phyloP scores from a whole-genome alignment of 192 early-diverging fungal genomes.

The Podochytrium sp. region DNA sequence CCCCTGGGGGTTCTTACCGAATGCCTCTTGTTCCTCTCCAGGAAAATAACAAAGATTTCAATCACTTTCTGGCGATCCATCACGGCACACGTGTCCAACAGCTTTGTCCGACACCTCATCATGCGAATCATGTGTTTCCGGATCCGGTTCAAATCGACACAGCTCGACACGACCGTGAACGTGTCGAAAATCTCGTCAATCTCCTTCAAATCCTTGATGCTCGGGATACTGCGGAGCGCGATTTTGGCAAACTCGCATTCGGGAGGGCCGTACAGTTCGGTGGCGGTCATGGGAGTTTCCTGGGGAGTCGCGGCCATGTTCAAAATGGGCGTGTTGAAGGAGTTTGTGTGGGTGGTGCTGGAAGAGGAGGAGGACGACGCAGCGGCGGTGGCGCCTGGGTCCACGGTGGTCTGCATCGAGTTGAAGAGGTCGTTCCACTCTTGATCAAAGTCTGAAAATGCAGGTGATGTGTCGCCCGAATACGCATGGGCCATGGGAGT shows the following conservation, averaged over 20 bases:
- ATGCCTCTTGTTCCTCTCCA: constrained; percentile 1
- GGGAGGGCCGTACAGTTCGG: constrained; percentile 12
- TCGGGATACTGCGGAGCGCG: neutral
- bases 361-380: neutral
- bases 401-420: neutral
- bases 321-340: no score
- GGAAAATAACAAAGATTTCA: constrained; percentile 4
- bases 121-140: neutral
- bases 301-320: neutral
- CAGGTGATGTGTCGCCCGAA: neutral
- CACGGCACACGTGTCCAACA: neutral
- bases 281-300: neutral
- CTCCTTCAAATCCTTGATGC: neutral
- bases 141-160: neutral
- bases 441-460: neutral
- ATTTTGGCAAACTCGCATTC: neutral
- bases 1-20: no score
- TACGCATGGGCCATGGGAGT: neutral
- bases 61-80: constrained; percentile 23
- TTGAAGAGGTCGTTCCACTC: neutral
- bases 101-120: neutral
- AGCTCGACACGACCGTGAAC: neutral
- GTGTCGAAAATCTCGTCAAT: constrained; percentile 11
- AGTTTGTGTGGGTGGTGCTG: neutral
- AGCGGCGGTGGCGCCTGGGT: neutral